Base-by-base conservation (phyloP, 176 grass and related monocot genomes). In the Phoenix roebelenii region DNA sequence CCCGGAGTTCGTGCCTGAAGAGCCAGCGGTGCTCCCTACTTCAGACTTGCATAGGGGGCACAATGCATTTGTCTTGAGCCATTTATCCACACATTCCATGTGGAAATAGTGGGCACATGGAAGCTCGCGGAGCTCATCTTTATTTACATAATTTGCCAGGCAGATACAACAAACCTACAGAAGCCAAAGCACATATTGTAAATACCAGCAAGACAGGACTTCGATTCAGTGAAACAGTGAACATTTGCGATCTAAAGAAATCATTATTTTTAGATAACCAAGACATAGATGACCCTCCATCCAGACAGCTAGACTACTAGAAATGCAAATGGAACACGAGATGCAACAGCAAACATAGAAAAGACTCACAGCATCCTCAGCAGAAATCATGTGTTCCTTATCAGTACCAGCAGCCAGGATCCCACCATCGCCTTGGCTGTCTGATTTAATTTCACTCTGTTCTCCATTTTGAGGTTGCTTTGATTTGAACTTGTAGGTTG, bases 1-100 rank as follows among this genome's bases (percentile, higher is more conserved):
- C 57, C 75, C 70, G 53, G 84, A 9, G 58, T 19, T 60, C 5
- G 6, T 60, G 49, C 3, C 22, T 18, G 22, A 76, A 23, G 74
- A 57, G 26, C 78, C 57, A 16, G 72, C 74, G 3, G 74, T 63
- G 49, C 66, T 24, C 5, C 79, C 84, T 50, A 92, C 78, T 67
- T 92, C 93, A 56, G 76, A 76, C 77, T 92, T 98, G 87, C 93
- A 98, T 62, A 98, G 72, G 49, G 93, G 93, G 20, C 93, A 98
- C 3, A 85, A 77, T 3, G 93, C 93, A 71, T 85, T 98, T 58
- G 89, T 92, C 83, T 92, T 89, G 16, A 98, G 81, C 88, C 93
- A 98, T 87, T 92, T 98, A 69, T 98, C 93, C 53, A 98, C 88
- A 52, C 93, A 98, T 57, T 98, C 93, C 79, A 85, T 85, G 53